Conservation (phyloP, 75 land plant species). For the Adiantum capillusveneris region DNA sequence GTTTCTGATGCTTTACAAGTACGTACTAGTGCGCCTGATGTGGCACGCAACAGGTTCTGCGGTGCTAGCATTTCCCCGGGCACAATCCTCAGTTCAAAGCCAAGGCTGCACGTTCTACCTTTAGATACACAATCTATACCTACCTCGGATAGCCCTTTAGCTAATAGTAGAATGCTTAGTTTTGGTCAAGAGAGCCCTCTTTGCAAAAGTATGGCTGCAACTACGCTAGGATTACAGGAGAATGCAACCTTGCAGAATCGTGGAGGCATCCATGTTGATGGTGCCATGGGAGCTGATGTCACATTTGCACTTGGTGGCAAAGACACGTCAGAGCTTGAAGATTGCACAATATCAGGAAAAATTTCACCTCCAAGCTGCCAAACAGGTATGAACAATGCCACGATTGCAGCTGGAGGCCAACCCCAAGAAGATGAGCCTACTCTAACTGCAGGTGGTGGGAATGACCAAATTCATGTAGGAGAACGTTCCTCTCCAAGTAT, state of each 20-base stretch:
- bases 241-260: neutral
- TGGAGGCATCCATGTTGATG: neutral
- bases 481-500: neutral
- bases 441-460: no score
- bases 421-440: no score
- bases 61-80: neutral
- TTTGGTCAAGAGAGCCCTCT: slow-evolving; percentile 44
- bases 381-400: no score
- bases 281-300: neutral
- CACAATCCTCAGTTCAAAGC: neutral
- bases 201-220: slow-evolving; percentile 37
- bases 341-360: no score
- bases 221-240: neutral
- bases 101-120: neutral
- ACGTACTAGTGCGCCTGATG: slow-evolving; percentile 9
- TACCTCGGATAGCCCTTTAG: slow-evolving; percentile 3
- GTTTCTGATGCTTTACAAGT: slow-evolving; percentile 17
- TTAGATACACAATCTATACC: neutral
- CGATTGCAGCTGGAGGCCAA: no score
- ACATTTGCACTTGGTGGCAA: neutral
- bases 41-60: neutral
- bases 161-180: slow-evolving; percentile 24
- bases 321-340: neutral
- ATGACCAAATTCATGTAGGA: no score
- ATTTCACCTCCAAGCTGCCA: no score